Percentiles rank a stretch among this genome's conserved stretches.
phyloP scores from a whole-genome alignment of 257 asterid genomes.

The Solanum medicagineum region DNA sequence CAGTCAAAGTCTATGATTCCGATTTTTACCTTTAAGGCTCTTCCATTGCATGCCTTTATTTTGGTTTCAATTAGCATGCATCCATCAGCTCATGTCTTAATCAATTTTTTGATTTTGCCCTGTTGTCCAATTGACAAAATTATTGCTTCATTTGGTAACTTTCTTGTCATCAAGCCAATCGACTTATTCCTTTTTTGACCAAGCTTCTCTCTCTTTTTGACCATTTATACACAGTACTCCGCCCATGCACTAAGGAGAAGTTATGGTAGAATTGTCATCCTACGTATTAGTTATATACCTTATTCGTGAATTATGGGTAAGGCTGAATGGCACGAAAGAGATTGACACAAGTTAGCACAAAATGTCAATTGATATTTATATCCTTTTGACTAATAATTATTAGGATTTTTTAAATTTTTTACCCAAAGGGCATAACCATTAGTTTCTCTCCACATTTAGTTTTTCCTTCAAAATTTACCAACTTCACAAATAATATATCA shows the following conservation, averaged over 20 bases:
- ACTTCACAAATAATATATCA: too few relatives aligned
- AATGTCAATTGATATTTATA: too few relatives aligned
- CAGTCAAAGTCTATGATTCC: neutral
- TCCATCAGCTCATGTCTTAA: neutral
- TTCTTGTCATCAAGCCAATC: neutral
- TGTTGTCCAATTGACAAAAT: neutral
- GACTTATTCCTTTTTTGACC: neutral
- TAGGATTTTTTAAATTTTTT: too few relatives aligned
- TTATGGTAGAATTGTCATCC: too few relatives aligned
- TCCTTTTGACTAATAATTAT: too few relatives aligned
- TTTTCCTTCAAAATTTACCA: too few relatives aligned
- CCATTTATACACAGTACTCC: neutral
- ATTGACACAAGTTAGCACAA: too few relatives aligned
- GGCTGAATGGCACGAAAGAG: too few relatives aligned
- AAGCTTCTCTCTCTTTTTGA: neutral
- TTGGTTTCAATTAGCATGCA: neutral
- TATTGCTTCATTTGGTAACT: neutral
- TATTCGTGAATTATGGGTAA: neutral
- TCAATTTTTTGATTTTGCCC: neutral
- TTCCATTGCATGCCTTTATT: neutral
- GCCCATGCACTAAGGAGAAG: too few relatives aligned
- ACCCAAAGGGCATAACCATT: too few relatives aligned
- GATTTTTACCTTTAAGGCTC: neutral
- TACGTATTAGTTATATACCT: too few relatives aligned
- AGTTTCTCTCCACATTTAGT: too few relatives aligned